These are phyloP conservation scores for Stephania cephalantha DNA, from an alignment of 164 flowering plant species.

Conservation along the genomic window DNA sequence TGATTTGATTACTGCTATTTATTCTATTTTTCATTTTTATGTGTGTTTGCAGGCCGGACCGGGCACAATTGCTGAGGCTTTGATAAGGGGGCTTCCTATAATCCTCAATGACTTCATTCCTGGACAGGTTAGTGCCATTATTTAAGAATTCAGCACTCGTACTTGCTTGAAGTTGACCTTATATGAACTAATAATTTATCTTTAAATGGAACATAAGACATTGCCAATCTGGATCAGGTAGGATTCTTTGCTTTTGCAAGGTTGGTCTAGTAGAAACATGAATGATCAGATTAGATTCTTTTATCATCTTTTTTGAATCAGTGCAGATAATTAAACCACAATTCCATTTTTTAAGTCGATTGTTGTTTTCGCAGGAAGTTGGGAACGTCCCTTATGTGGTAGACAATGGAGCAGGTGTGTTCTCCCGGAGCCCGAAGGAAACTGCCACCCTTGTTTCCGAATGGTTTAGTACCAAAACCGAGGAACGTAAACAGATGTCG, in stretches of 20 bases:
- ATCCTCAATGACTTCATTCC: constrained; percentile 96
- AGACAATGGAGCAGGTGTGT: constrained; percentile 90
- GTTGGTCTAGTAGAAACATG: too few species aligned
- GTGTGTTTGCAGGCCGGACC: constrained; percentile 74
- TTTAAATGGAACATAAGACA: too few species aligned
- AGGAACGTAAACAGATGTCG: constrained; percentile 72
- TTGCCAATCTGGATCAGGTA: too few species aligned
- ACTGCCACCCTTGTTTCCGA: constrained; percentile 73
- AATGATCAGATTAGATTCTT: too few species aligned
- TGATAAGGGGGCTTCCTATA: constrained; percentile 93
- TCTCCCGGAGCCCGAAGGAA: constrained; percentile 74
- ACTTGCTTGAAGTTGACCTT: background rate
- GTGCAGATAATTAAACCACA: background rate
- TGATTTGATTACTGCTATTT: background rate
- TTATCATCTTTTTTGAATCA: too few species aligned
- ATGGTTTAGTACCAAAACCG: constrained; percentile 84
- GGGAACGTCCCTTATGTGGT: constrained; percentile 97
- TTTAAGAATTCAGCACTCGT: background rate
- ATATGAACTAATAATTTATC: too few species aligned
- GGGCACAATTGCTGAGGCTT: constrained; percentile 94
- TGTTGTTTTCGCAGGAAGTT: constrained; percentile 50
- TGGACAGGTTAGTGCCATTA: constrained; percentile 64
- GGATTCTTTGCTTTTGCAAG: too few species aligned
- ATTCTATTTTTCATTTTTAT: background rate
- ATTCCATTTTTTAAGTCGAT: background rate